Conservation (phyloP, 2,329 filamentous ascomycete genomes). For the Xylariaceae sp. region DNA sequence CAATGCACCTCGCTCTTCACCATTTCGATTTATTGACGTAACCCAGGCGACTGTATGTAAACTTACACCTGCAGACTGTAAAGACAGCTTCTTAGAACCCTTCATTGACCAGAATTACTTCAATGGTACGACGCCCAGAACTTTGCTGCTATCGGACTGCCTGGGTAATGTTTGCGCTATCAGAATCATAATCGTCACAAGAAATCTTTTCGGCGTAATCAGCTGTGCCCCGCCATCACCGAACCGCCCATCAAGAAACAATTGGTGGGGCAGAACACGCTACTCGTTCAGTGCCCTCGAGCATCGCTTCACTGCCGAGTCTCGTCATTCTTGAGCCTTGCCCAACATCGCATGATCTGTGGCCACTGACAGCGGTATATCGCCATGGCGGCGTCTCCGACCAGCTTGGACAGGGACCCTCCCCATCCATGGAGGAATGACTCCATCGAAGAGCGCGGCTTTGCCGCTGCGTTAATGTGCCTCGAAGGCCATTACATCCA, state of each 20-base stretch:
- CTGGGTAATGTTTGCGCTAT: too few relatives aligned
- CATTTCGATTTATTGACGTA: too few relatives aligned
- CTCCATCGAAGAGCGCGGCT: constrained; percentile 61
- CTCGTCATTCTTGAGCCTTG: background rate
- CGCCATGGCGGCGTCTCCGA: constrained; percentile 20
- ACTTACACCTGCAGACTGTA: too few relatives aligned
- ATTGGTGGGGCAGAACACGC: constrained; percentile 11
- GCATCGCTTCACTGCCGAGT: background rate
- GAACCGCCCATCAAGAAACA: constrained; percentile 6
- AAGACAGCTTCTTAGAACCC: too few relatives aligned
- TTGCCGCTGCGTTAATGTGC: constrained; percentile 57
- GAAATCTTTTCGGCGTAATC: background rate
- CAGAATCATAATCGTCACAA: background rate
- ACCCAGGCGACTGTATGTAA: too few relatives aligned
- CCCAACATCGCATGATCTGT: background rate
- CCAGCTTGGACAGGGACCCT: constrained; percentile 22
- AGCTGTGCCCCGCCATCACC: constrained; percentile 12
- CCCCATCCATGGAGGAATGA: constrained; percentile 34
- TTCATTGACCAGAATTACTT: too few relatives aligned
- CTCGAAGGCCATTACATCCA: constrained; percentile 59
- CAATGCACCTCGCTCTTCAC: too few relatives aligned
- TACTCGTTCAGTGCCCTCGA: too few relatives aligned
- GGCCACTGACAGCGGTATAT: background rate
- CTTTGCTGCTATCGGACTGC: background rate
- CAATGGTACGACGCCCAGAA: too few relatives aligned